These are phyloP conservation scores for Leccinum rimulosum DNA, from an alignment of 768 basidiomycete species.

Conservation along the genomic window DNA sequence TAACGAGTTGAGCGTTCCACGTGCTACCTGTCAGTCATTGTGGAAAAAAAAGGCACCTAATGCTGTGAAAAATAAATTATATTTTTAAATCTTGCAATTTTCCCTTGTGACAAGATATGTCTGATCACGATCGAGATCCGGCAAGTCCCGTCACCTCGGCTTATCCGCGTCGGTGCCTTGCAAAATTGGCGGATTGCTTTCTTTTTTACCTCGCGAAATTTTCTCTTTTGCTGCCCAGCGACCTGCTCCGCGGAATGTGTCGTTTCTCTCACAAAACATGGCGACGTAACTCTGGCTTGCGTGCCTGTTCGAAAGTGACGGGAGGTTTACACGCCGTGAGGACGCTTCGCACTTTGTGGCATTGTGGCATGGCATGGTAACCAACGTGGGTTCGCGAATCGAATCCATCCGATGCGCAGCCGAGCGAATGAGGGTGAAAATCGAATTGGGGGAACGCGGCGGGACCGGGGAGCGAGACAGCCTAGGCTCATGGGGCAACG, in stretches of 20 bases:
- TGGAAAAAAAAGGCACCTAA: neutral
- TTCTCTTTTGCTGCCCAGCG: neutral
- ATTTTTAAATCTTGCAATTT: neutral
- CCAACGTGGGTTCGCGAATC: neutral
- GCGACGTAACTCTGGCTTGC: neutral
- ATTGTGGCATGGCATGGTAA: constrained; percentile 5
- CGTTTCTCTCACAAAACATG: constrained; percentile 13
- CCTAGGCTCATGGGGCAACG: neutral
- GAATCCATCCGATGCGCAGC: neutral
- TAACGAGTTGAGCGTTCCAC: constrained; percentile 9
- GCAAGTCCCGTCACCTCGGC: constrained; percentile 20
- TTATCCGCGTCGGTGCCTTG: constrained; percentile 24
- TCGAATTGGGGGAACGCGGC: neutral
- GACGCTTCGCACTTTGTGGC: constrained; percentile 9
- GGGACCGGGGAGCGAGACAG: neutral
- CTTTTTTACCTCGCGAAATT: neutral
- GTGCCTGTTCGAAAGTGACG: constrained; percentile 14
- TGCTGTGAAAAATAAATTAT: constrained; percentile 5
- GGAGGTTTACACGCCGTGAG: constrained; percentile 5
- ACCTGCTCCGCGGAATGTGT: neutral
- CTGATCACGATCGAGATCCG: constrained; percentile 22
- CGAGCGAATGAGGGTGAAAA: neutral
- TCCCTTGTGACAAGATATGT: constrained; percentile 6
- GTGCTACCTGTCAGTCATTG: constrained; percentile 12
- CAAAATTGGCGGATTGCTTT: constrained; percentile 1